Conservation (phyloP, 257 asterid species). For the Solanum pinnatisectum region DNA sequence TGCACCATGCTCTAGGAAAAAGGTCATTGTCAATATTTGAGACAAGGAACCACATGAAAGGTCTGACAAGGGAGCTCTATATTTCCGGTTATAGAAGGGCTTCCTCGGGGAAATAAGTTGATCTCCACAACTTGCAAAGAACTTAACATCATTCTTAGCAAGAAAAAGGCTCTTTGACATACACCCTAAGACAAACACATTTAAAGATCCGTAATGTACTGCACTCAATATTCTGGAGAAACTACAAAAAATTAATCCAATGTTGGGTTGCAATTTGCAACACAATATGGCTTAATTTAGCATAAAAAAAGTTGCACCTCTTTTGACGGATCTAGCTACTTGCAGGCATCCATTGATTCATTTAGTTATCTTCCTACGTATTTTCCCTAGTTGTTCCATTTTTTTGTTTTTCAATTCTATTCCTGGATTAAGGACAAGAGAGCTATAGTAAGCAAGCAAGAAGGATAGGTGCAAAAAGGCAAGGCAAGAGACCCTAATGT, state of each 20-base stretch:
- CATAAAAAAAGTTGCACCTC: not conserved
- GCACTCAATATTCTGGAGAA: not conserved
- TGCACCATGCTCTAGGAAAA: not conserved
- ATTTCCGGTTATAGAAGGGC: not conserved
- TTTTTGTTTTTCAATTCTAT: not conserved
- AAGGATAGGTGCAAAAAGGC: not conserved
- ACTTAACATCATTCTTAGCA: not conserved
- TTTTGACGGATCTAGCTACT: no score
- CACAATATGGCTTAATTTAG: not conserved
- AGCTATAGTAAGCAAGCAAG: not conserved
- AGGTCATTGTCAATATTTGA: not conserved
- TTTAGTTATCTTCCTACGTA: no score
- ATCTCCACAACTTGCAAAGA: not conserved
- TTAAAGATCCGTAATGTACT: not conserved
- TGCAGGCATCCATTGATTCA: no score
- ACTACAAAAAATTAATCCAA: not conserved
- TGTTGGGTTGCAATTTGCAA: not conserved
- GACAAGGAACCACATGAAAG: not conserved
- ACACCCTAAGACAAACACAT: not conserved
- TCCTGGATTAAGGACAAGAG: not conserved
- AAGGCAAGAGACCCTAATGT: not conserved
- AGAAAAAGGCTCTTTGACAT: not conserved
- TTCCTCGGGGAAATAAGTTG: not conserved
- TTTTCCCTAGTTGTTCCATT: not conserved
- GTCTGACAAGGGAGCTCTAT: not conserved